Conservation (phyloP, 768 basidiomycete genomes). For the Gautieria morchelliformis region DNA sequence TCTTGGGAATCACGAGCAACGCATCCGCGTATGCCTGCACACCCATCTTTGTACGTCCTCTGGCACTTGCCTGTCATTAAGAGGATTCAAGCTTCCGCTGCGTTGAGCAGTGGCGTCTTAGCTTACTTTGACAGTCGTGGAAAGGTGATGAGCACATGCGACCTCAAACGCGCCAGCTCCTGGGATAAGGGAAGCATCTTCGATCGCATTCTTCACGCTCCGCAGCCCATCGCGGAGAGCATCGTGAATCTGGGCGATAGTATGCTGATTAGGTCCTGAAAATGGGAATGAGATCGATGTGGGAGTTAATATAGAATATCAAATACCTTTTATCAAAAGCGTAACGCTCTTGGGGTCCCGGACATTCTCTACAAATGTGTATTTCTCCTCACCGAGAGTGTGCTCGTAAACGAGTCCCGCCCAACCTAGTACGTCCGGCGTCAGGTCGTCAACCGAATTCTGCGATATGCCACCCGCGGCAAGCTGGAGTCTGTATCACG, state of each 20-base stretch:
- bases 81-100: neutral
- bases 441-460: conserved; percentile 95
- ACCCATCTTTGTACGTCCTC: conserved; percentile 94
- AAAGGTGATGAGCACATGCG: conserved; percentile 78
- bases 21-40: conserved; percentile 97
- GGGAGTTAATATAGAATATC: neutral
- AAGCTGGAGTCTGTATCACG: conserved; percentile 63
- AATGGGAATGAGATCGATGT: neutral
- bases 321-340: conserved; percentile 77
- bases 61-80: conserved; percentile 48
- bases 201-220: conserved; percentile 92
- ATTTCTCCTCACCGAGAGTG: conserved; percentile 98
- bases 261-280: conserved; percentile 82
- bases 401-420: conserved; percentile 99
- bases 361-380: conserved; percentile 95
- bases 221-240: conserved; percentile 96
- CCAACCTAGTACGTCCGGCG: conserved; percentile 87
- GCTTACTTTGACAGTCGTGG: conserved; percentile 51
- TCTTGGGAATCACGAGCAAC: conserved; percentile 90
- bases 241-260: conserved; percentile 93
- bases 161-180: conserved; percentile 99
- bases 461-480: conserved; percentile 92
- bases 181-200: conserved; percentile 81
- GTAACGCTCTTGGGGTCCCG: conserved; percentile 93
- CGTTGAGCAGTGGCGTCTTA: neutral